Percentiles rank a stretch among this genome's conserved stretches.
Conservation (phyloP, 306 rosid species). For the Prunus davidiana region DNA sequence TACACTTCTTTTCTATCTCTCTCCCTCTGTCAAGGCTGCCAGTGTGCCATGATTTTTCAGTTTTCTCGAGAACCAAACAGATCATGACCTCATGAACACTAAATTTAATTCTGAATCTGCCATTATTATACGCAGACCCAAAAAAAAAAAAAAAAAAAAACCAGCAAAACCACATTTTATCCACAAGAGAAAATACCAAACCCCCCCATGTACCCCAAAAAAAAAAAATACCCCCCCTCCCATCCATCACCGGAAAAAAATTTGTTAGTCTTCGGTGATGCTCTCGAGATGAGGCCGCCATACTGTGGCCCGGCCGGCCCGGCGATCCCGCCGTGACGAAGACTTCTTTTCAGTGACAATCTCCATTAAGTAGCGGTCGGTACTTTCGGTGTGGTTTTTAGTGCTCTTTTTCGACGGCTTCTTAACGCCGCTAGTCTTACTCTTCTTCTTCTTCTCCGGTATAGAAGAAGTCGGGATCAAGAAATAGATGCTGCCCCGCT, state of each 20-base stretch:
- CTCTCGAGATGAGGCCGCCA: constrained; percentile 80
- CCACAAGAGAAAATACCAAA: constrained; percentile 47
- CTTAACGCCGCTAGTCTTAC: constrained; percentile 10
- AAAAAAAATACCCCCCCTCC: not conserved
- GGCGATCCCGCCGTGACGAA: constrained; percentile 48
- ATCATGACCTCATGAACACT: constrained; percentile 20
- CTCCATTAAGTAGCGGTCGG: constrained; percentile 21
- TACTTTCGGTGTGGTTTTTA: not conserved
- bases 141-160: not conserved
- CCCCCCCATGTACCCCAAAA: not conserved
- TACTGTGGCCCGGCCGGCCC: constrained; percentile 43
- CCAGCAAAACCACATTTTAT: constrained; percentile 33
- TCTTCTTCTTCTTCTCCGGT: constrained; percentile 46
- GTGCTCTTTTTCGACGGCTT: constrained; percentile 33
- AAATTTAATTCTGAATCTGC: constrained; percentile 28
- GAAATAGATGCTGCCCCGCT: constrained; percentile 85
- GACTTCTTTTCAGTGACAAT: constrained; percentile 46
- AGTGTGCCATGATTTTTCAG: not conserved
- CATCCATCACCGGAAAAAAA: constrained; percentile 32
- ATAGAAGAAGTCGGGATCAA: constrained; percentile 74
- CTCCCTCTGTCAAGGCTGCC: not conserved
- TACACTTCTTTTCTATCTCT: not conserved
- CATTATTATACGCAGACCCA: constrained; percentile 25
- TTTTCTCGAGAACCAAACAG: constrained; percentile 21
- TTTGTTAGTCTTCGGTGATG: constrained; percentile 54